These are phyloP conservation scores for Penicillium herquei DNA, from an alignment of 495 filamentous ascomycete genomes.

Conservation along the genomic window DNA sequence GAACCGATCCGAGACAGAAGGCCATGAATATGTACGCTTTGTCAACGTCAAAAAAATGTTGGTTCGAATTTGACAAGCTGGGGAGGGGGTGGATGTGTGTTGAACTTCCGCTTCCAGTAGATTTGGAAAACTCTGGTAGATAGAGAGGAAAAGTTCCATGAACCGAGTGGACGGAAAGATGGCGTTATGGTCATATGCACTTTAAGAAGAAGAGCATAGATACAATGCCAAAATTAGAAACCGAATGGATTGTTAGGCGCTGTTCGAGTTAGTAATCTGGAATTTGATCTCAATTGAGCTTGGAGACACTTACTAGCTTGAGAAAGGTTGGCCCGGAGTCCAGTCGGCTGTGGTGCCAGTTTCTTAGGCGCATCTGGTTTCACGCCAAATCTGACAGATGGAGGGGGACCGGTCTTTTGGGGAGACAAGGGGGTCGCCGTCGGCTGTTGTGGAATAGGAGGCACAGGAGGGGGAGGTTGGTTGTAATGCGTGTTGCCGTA, in stretches of 20 bases:
- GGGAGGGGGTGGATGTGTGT: constrained; percentile 2
- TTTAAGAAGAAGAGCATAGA: constrained; percentile 5
- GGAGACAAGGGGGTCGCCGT: constrained; percentile 63
- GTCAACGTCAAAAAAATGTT: constrained; percentile 16
- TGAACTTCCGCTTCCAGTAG: constrained; percentile 8
- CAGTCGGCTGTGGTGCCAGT: constrained; percentile 84
- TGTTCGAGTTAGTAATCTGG: constrained; percentile 36
- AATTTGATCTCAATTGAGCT: constrained; percentile 1
- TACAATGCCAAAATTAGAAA: constrained; percentile 53
- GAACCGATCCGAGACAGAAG: not conserved
- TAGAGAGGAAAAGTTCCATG: constrained; percentile 9
- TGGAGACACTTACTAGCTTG: constrained; percentile 78
- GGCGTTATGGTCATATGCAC: constrained; percentile 22
- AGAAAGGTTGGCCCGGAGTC: constrained; percentile 80
- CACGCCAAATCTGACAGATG: constrained; percentile 86
- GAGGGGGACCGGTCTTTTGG: constrained; percentile 92
- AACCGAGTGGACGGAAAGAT: constrained; percentile 23
- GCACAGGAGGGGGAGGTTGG: constrained; percentile 37
- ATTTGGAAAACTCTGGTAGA: not conserved
- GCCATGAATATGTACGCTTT: constrained; percentile 25
- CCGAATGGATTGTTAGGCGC: constrained; percentile 92
- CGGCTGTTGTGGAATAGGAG: constrained; percentile 49
- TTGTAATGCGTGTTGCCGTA: constrained; percentile 46
- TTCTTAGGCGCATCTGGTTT: constrained; percentile 63
- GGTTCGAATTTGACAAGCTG: constrained; percentile 17